Evolutionary conservation across 2,329 filamentous ascomycete genomes (phyloP).

Genomic region (Xylariaceae sp.): DNA sequence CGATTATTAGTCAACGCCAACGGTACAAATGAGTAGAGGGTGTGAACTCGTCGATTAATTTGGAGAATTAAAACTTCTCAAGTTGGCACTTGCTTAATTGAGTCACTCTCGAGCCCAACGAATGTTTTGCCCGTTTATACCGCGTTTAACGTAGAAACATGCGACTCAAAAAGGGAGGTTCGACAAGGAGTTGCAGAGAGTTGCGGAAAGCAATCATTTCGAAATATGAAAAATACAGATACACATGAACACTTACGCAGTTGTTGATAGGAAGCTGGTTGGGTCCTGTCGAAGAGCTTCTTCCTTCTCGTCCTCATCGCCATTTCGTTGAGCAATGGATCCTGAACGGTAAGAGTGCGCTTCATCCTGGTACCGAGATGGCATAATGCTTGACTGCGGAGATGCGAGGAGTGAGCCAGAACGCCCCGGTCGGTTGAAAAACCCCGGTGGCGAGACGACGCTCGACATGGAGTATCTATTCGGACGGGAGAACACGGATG

Average conservation of each 20-base stretch:
- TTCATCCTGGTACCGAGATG: slow-evolving; percentile 55
- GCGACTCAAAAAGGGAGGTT: neutral
- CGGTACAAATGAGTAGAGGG: neutral
- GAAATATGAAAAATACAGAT: neutral
- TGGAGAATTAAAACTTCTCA: too few relatives aligned
- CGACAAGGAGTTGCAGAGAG: neutral
- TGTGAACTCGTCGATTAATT: too few relatives aligned
- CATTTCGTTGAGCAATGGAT: slow-evolving; percentile 81
- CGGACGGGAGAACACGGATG: slow-evolving; percentile 73
- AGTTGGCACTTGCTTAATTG: neutral
- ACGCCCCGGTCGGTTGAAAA: slow-evolving; percentile 67
- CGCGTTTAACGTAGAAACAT: neutral
- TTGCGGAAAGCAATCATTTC: neutral
- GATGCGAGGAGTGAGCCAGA: slow-evolving; percentile 78
- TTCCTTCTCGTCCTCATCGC: slow-evolving; percentile 84
- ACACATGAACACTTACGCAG: slow-evolving; percentile 61
- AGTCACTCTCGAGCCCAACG: neutral
- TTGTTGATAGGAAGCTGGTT: slow-evolving; percentile 67
- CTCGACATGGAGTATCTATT: slow-evolving; percentile 87
- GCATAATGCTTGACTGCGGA: slow-evolving; percentile 60
- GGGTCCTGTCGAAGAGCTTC: slow-evolving; percentile 63
- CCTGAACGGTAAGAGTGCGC: slow-evolving; percentile 77
- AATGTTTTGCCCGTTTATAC: neutral
- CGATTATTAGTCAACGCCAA: neutral
- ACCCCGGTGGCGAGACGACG: slow-evolving; percentile 72